Evolutionary conservation across 192 early-diverging fungal species (phyloP).

Genomic region (Coemansia sp.): DNA sequence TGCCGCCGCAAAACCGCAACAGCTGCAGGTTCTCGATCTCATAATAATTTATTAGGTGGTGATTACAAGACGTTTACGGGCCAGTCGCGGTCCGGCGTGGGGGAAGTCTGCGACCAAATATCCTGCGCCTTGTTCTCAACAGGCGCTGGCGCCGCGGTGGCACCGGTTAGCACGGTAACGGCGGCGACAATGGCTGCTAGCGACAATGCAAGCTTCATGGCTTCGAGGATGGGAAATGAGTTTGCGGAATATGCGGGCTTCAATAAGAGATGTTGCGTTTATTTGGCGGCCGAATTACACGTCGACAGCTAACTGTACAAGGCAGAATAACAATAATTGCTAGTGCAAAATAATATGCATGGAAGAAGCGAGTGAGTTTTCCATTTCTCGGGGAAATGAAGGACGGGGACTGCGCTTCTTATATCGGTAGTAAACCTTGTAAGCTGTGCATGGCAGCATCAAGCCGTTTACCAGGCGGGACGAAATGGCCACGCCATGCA

Average conservation of each 20-base stretch:
- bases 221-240: not conserved
- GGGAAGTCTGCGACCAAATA: conserved; percentile 14
- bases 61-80: conserved; percentile 46
- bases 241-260: not conserved
- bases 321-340: not conserved
- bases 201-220: conserved; percentile 30
- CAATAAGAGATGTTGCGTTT: not conserved
- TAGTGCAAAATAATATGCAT: conserved; percentile 1
- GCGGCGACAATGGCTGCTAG: conserved; percentile 17
- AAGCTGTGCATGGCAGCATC: too few relatives aligned
- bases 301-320: conserved; percentile 1
- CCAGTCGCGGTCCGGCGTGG: conserved; percentile 46
- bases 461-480: conserved; percentile 3
- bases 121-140: not conserved
- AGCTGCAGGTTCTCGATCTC: not conserved
- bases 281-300: not conserved
- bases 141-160: conserved; percentile 17
- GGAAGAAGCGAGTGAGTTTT: not conserved
- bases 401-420: not conserved
- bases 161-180: conserved; percentile 8
- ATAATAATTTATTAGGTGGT: not conserved
- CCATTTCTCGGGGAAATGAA: not conserved
- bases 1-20: not conserved
- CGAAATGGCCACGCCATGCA: conserved; percentile 18
- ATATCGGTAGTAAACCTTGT: conserved; percentile 10